Percentiles rank a stretch among this genome's conserved stretches.
Conservation (phyloP, 2,329 filamentous ascomycete species). For the Sarocladium kiliense region DNA sequence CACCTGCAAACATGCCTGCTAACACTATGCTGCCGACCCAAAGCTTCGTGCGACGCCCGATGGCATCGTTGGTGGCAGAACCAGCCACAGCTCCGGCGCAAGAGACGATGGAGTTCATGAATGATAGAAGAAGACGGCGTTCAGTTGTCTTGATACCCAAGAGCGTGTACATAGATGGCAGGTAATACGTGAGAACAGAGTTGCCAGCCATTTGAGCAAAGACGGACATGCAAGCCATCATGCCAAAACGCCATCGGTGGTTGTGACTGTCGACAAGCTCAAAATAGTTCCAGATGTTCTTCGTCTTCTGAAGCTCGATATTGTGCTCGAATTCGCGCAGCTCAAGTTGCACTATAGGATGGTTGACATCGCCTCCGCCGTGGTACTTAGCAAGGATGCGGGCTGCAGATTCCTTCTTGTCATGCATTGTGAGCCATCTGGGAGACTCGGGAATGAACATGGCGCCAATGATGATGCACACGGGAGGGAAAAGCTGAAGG, state of each 20-base stretch:
- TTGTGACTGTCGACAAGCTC: slow-evolving; percentile 5
- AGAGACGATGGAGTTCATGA: slow-evolving; percentile 41
- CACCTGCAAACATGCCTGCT: slow-evolving; percentile 39
- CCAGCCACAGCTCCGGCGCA: slow-evolving; percentile 33
- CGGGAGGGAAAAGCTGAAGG: neutral
- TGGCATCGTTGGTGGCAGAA: slow-evolving; percentile 24
- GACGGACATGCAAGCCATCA: slow-evolving; percentile 5
- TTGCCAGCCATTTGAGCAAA: slow-evolving; percentile 43
- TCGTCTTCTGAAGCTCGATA: slow-evolving; percentile 4
- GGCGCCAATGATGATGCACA: slow-evolving; percentile 9
- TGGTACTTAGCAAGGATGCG: slow-evolving; percentile 8
- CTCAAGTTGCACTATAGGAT: slow-evolving; percentile 4
- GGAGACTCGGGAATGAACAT: slow-evolving; percentile 19
- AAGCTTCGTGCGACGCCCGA: slow-evolving; percentile 35
- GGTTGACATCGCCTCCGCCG: slow-evolving; percentile 1
- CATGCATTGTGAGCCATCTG: slow-evolving; percentile 17
- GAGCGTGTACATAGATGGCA: slow-evolving; percentile 45
- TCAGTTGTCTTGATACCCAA: slow-evolving; percentile 48
- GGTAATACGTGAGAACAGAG: slow-evolving; percentile 46
- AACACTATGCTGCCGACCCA: slow-evolving; percentile 45
- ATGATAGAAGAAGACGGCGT: slow-evolving; percentile 38
- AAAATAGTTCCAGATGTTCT: neutral
- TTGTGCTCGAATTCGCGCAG: neutral
- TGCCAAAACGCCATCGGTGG: neutral
- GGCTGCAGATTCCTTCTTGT: slow-evolving; percentile 1